Conservation (phyloP, 331 rosid genomes). For the Rhamnella rubrinervis region DNA sequence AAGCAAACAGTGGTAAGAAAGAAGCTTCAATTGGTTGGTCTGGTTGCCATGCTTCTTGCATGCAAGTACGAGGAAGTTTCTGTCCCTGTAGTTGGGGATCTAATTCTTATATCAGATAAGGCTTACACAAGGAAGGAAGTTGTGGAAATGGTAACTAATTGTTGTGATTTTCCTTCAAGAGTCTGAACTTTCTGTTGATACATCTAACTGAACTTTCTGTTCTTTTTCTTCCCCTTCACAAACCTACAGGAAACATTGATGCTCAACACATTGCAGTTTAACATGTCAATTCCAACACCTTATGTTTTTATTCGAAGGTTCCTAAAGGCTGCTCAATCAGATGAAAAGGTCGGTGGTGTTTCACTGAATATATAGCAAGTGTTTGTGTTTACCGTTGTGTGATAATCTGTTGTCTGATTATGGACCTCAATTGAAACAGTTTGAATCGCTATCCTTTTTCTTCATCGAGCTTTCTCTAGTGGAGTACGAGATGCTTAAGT, state of each 20-base stretch:
- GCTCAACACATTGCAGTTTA: slow-evolving; percentile 75
- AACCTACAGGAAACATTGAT: slow-evolving; percentile 76
- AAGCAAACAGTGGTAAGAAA: slow-evolving; percentile 62
- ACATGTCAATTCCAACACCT: slow-evolving; percentile 90
- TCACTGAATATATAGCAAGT: not conserved
- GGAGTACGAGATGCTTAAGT: slow-evolving; percentile 84
- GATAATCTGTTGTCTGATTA: not conserved
- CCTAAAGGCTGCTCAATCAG: slow-evolving; percentile 91
- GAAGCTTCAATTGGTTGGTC: slow-evolving; percentile 95
- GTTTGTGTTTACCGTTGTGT: not conserved
- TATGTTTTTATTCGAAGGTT: slow-evolving; percentile 80
- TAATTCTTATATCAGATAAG: slow-evolving; percentile 83
- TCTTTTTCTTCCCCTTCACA: not conserved
- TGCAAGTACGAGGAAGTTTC: slow-evolving; percentile 98
- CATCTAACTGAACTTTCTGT: not conserved
- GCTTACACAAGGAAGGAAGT: slow-evolving; percentile 82
- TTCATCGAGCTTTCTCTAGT: slow-evolving; percentile 84
- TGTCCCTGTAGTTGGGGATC: slow-evolving; percentile 82
- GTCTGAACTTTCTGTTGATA: not conserved
- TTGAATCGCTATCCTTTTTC: slow-evolving; percentile 80
- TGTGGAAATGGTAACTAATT: slow-evolving; percentile 70
- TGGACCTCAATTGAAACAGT: slow-evolving; percentile 40
- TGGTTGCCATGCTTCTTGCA: slow-evolving; percentile 96
- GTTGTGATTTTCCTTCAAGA: not conserved
- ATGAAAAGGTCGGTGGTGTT: slow-evolving; percentile 50